Evolutionary conservation across 768 basidiomycete species (phyloP), one percentile per base, ranked within the genome.

Genomic region (Lentinus tigrinus): DNA sequence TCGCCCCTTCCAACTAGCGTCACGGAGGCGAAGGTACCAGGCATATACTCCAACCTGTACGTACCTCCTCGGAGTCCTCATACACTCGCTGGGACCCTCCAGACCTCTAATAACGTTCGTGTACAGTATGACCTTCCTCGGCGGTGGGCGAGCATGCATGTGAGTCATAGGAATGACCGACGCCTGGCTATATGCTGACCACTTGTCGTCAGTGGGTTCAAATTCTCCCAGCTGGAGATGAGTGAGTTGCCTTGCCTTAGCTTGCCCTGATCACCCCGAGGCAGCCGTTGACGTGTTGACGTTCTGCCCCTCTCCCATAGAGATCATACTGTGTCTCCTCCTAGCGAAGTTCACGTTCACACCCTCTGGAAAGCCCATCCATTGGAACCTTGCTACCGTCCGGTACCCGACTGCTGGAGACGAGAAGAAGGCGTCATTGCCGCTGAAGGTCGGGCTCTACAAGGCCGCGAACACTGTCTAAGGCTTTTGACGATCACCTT

Each of bases 191-290:
- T 42, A 31, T 31, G 7, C 31, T 23, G 23, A 31, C 5, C 4
- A 9, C 54, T 44, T 46, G n/a, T 17, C 4, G 44, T 23, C 54
- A 79, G 78, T 28, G 81, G 80, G 0, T 81, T 81, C 72, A 81
- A 82, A 63, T 82, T 84, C 69, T 76, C 80, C 2, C 77, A 82
- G 58, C 69, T 83, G 7, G 81, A 82, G 64, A 80, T 81, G 72
- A 81, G 81, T 82, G 63, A 23, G 77, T 43, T 11, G 4, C n/a
- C 24, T 21, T 16, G 21, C 4, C 10, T 17, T 19, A n/a, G 16
- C 27, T 28, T 31, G 3, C n/a, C n/a, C n/a, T n/a, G n/a, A n/a
- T n/a, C n/a, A n/a, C n/a, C n/a, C n/a, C n/a, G n/a, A n/a, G n/a
- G 31, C 31, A 6, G 31, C 31, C 31, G 31, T 11, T 31, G 31